Base-by-base conservation (phyloP, 75 land plant genomes). In the Cryptomeria japonica region DNA sequence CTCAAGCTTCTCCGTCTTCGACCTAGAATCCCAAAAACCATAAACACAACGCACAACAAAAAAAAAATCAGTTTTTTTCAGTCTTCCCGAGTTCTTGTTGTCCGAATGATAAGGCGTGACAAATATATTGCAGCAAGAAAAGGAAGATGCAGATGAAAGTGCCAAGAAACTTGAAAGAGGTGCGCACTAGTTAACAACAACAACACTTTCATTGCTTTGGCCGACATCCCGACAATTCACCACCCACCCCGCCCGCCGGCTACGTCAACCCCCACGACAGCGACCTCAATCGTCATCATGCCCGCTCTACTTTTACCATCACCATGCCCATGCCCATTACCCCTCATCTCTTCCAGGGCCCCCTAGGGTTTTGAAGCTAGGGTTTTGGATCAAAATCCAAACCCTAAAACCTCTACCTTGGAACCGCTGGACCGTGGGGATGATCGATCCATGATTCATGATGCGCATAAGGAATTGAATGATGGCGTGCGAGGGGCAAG, bases 221-320 rank as follows among this genome's bases (percentile, higher is more conserved):
- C 84, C 84, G 84, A 82, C 84, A 82, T 82, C 47, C 84, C 84
- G 84, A 82, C 84, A 82, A 44, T 9, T 46, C 84, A 82, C 49
- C 84, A 82, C 84, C 84, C 84, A 82, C 84, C 84, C 51, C 84
- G 84, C 84, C 84, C 84, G 84, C 49, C 84, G 84, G 47, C 84
- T 44, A 82, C 84, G 84, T 82, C 84, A 46, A 82, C 34, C 47
- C 84, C 47, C 44, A 19, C 82, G 82, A 46, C 84, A 19, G 49
- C 32, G 32, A 28, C 49, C 84, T 5, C 31, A 28, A 41, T n/a
- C n/a, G 14, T 19, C 47, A 22, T 9, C 49, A 41, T 25, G 83
- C 83, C 8, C 2, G 3, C 12, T 3, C 42, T 42, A 18, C 41
- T 19, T 79, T 0, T 8, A 32, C 14, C 47, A 3, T 13, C 1